Conservation (phyloP, 768 basidiomycete species). For the Panus rudis region DNA sequence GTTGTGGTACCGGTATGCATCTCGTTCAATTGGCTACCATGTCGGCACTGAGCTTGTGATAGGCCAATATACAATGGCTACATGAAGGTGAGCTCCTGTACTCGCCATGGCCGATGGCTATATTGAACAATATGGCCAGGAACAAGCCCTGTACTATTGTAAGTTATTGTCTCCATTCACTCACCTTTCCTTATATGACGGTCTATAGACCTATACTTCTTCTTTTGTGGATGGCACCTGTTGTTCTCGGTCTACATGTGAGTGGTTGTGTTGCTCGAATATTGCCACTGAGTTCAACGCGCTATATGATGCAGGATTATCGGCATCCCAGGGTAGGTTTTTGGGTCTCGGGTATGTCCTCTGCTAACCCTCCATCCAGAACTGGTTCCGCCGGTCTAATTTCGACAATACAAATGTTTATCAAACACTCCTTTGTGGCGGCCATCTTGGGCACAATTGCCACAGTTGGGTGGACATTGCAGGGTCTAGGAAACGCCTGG, state of each 20-base stretch:
- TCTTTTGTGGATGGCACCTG: slow-evolving; percentile 94
- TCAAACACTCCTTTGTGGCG: slow-evolving; percentile 63
- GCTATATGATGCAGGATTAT: slow-evolving; percentile 59
- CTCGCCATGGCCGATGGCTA: slow-evolving; percentile 14
- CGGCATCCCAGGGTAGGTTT: slow-evolving; percentile 72
- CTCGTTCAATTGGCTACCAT: slow-evolving; percentile 4
- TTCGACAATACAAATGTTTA: slow-evolving; percentile 81
- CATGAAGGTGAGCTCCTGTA: slow-evolving; percentile 68
- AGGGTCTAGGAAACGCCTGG: slow-evolving; percentile 74
- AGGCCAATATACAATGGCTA: slow-evolving; percentile 97
- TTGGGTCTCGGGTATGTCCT: too few species aligned
- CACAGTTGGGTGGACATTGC: slow-evolving; percentile 81
- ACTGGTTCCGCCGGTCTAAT: slow-evolving; percentile 95
- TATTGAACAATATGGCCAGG: slow-evolving; percentile 41
- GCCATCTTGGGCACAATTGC: slow-evolving; percentile 77
- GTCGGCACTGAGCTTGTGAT: slow-evolving; percentile 11
- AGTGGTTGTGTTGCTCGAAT: slow-evolving; percentile 19
- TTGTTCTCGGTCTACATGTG: slow-evolving; percentile 90
- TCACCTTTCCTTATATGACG: slow-evolving; percentile 20
- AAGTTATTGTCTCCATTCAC: slow-evolving; percentile 23
- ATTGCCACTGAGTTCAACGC: slow-evolving; percentile 8
- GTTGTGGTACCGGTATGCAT: slow-evolving; percentile 84
- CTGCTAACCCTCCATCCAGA: too few species aligned
- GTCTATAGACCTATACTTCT: slow-evolving; percentile 82
- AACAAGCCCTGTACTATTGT: slow-evolving; percentile 94